Base-by-base conservation (phyloP, 345 rosid genomes). In the Lepidium didymum region DNA sequence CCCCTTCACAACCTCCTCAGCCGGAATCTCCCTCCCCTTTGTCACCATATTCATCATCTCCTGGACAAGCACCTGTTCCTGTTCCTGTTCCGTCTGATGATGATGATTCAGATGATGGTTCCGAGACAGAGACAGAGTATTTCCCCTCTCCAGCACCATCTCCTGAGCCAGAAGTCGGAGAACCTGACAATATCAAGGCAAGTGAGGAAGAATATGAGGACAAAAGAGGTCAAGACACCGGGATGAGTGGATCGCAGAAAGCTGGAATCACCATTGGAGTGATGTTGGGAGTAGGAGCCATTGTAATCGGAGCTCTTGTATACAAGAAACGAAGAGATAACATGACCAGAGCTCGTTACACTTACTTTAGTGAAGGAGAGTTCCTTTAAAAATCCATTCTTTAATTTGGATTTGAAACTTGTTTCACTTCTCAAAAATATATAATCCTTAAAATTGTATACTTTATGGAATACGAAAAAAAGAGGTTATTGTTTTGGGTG, bases 311-410 rank as follows among this genome's bases (percentile, higher is more conserved):
- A 13, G 76, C 62, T 57, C 59, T 76, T 15, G 37, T 76, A 64
- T 76, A 76, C 72, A 76, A 76, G 68, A 76, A 65, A 40, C 71
- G 76, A 42, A 51, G n/a, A 64, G 76, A 76, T 36, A 76, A 76
- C 68, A n/a, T 64, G 29, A 58, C 43, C 19, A 76, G 72, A 57
- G 67, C 79, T 50, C 79, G 75, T 55, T 75, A 75, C 70, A 69
- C 74, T 31, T 69, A 69, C 61, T 68, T 68, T 56, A 41, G 12
- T 8, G 61, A 68, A 68, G 46, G 66, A 62, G 78, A 66, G 6
- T 76, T 64, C 41, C 75, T 70, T 53, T 70, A 36, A 66, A 51
- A 0, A 44, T 6, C 29, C 45, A 1, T 10, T 6, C 25, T 19
- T 6, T 47, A 40, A n/a, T 38, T 27, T 27, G 27, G 10, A 63